These are phyloP conservation scores for Pichia sp. DNA, from an alignment of 1,139 yeast species.

Conservation along the genomic window DNA sequence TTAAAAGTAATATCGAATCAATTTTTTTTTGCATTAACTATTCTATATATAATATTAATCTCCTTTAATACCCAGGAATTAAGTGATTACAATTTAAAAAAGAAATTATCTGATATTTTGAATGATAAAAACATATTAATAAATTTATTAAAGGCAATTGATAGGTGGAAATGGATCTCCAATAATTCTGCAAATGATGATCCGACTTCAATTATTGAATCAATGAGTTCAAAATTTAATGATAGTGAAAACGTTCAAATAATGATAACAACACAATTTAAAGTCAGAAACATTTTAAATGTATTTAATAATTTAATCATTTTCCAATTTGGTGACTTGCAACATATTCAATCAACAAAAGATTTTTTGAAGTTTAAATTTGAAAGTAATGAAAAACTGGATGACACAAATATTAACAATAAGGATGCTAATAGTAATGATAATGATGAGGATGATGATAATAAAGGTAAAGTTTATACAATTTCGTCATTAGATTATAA, in stretches of 20 bases:
- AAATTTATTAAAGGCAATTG: constrained; percentile 46
- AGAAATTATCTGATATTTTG: constrained; percentile 10
- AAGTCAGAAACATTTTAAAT: constrained; percentile 49
- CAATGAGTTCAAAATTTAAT: constrained; percentile 9
- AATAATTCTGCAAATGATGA: constrained; percentile 27
- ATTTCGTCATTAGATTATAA: constrained; percentile 72
- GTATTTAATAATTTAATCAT: constrained; percentile 55
- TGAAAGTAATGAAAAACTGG: constrained; percentile 9
- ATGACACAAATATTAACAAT: neutral
- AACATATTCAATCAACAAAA: constrained; percentile 42
- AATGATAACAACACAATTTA: constrained; percentile 21
- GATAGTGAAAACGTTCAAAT: constrained; percentile 7
- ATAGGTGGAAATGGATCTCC: constrained; percentile 60
- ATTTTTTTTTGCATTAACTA: constrained; percentile 43
- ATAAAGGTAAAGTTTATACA: constrained; percentile 14
- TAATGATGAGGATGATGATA: constrained; percentile 12
- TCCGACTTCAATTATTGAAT: constrained; percentile 11
- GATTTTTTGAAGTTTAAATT: constrained; percentile 35
- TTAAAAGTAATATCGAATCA: constrained; percentile 24
- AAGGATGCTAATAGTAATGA: neutral
- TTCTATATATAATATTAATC: constrained; percentile 24
- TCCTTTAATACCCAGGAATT: constrained; percentile 17
- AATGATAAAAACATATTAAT: constrained; percentile 29
- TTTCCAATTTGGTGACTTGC: constrained; percentile 58
- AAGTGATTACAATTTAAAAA: neutral